These are phyloP conservation scores for Aspergillus pseudoglaucus DNA, from an alignment of 2,329 filamentous ascomycete genomes.

Conservation along the genomic window DNA sequence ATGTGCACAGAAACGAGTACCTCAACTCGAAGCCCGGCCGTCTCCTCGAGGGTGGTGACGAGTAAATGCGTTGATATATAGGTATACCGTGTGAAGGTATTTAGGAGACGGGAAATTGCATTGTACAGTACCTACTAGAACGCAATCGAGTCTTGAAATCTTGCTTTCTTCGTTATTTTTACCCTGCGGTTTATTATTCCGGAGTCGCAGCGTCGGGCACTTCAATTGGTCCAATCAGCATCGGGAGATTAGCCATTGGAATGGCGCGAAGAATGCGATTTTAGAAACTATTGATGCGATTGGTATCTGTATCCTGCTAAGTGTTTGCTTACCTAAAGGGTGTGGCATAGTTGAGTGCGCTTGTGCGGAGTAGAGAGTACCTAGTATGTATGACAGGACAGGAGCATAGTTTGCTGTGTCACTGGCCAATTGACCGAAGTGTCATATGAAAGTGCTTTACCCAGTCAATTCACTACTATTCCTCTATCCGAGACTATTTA, in stretches of 20 bases:
- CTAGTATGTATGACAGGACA: too few species aligned
- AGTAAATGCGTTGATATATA: slow-evolving; percentile 20
- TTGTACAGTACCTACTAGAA: slow-evolving; percentile 40
- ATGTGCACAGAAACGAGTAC: slow-evolving; percentile 40
- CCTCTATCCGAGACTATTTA: too few species aligned
- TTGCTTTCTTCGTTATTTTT: neutral
- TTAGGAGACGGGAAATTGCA: slow-evolving; percentile 9
- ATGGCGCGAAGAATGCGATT: too few species aligned
- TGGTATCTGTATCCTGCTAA: too few species aligned
- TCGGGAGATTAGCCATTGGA: neutral
- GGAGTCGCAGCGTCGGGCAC: neutral
- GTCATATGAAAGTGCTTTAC: too few species aligned
- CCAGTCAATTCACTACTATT: too few species aligned
- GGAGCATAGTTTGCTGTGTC: too few species aligned
- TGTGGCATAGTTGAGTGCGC: too few species aligned
- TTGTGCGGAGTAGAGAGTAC: too few species aligned
- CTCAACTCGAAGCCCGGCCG: slow-evolving; percentile 46
- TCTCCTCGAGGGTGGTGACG: slow-evolving; percentile 24
- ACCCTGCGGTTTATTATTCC: neutral
- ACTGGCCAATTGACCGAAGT: too few species aligned
- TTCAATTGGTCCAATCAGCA: neutral
- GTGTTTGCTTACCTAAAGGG: too few species aligned
- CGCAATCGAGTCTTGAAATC: neutral
- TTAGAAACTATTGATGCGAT: too few species aligned
- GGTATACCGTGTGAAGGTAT: neutral